phyloP scores from a whole-genome alignment of 805 yeast genomes.

The Grigorovia yakushimaensis region DNA sequence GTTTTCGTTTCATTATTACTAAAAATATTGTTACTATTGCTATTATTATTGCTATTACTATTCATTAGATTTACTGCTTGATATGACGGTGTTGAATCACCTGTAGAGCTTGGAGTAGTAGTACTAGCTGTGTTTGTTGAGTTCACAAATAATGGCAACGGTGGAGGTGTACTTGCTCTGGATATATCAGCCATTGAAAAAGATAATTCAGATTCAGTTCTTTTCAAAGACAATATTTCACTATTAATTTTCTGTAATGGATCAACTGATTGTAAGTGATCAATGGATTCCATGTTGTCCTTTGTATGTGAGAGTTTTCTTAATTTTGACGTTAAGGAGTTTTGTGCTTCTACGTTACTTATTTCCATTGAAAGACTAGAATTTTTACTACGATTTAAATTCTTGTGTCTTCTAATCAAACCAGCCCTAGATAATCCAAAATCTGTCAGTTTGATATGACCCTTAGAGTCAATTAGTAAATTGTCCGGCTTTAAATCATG shows the following conservation, averaged over 20 bases:
- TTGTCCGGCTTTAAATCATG: constrained; percentile 95
- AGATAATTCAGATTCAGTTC: constrained; percentile 25
- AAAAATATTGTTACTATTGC: background rate
- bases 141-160: constrained; percentile 1
- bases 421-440: constrained; percentile 92
- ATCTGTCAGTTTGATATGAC: constrained; percentile 89
- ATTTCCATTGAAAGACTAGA: constrained; percentile 1
- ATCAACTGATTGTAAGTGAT: constrained; percentile 1
- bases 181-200: constrained; percentile 21
- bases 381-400: constrained; percentile 4
- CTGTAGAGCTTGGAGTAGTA: background rate
- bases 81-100: constrained; percentile 3
- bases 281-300: constrained; percentile 1
- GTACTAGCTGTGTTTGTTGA: background rate
- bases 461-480: constrained; percentile 69
- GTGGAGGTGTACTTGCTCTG: constrained; percentile 24
- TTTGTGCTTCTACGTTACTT: background rate
- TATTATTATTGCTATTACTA: background rate
- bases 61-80: background rate
- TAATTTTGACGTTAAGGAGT: background rate
- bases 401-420: constrained; percentile 67
- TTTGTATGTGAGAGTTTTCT: constrained; percentile 2
- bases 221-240: constrained; percentile 11
- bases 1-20: background rate
- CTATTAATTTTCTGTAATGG: constrained; percentile 1